Evolutionary conservation across 352 stramenopile species (phyloP).

Genomic region (Globisporangium yorkense): DNA sequence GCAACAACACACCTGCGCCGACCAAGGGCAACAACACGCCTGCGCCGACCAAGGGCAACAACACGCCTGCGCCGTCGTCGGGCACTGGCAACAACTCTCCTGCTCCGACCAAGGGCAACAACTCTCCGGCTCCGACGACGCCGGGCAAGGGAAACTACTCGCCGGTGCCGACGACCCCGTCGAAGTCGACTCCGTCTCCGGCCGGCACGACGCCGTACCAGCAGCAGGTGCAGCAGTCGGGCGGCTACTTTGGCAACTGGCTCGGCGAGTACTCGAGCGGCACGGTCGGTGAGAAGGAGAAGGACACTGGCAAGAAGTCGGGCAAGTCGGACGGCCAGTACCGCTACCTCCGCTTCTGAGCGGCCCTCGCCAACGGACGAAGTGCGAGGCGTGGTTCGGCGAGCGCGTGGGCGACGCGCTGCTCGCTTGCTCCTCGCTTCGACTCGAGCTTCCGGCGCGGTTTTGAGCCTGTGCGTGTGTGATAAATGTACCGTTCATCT

Average conservation of each 20-base stretch:
- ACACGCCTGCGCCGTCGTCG: too few relatives aligned
- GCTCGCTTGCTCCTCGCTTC: too few relatives aligned
- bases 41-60: background rate
- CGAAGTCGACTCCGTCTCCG: background rate
- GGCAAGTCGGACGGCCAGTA: conserved; percentile 11
- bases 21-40: background rate
- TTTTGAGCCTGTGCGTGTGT: background rate
- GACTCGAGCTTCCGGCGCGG: background rate
- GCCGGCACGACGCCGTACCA: conserved; percentile 5
- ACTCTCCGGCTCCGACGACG: background rate
- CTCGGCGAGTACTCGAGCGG: conserved; percentile 8
- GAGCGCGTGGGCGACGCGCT: too few relatives aligned
- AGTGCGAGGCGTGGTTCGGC: conserved; percentile 1
- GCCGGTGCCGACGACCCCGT: background rate
- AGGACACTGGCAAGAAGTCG: conserved; percentile 3
- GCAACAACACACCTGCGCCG: background rate
- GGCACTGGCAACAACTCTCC: conserved; percentile 2
- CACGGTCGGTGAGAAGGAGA: conserved; percentile 8
- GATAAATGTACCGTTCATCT: background rate
- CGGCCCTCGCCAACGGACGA: conserved; percentile 10
- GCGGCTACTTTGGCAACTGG: conserved; percentile 13
- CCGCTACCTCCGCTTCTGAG: conserved; percentile 12
- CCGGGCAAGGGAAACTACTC: background rate
- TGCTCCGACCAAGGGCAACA: background rate
- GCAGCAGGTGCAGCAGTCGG: conserved; percentile 8